Evolutionary conservation across 306 rosid genomes (phyloP), one percentile per base, ranked within the genome.

Genomic region (Cucurbita pepo): DNA sequence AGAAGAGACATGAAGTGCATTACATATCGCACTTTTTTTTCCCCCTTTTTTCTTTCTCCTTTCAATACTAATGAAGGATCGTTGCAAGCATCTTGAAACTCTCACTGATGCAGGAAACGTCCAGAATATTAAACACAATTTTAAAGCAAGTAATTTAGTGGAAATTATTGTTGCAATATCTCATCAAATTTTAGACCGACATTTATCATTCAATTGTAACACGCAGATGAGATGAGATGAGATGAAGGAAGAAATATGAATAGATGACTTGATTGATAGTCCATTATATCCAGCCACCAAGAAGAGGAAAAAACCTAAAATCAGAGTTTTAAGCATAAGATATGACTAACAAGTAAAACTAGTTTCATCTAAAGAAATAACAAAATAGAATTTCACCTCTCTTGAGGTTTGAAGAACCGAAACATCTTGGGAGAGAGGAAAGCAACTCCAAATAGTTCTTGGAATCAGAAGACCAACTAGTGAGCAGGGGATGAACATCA

Each of bases 401-500:
- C 81, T 84, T 61, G 94, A 81, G 51, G 75, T 65, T 75, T 83
- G 87, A 77, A 61, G 76, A 84, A 52, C 82, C 76, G 88, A 72
- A 76, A 66, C 79, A 61, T 89, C 97, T 77, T 81, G 91, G 62
- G 92, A 82, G 82, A 83, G 88, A 37, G 92, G 89, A 77, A 88
- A 89, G 76, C 48, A 15, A 62, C 81, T 78, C 90, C 92, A 88
- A 71, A 89, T 43, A 70, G 83, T 56, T 86, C 88, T 88, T 50
- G 97, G 99, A 79, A 86, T 86, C 79, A 91, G 72, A 75, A 91
- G 76, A 83, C 99, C 99, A 75, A 86, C 70, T 60, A 95, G 89
- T 58, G 96, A 83, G 73, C 87, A 74, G 52, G 99, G 99, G 72
- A 89, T 22, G 81, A 89, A 95, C 99, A 95, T 95, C 85, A 83